A percentile compares a stretch with the other conserved stretches of the same genome.
phyloP scores from a whole-genome alignment of 352 stramenopile species.

The Globisporangium nodosum region DNA sequence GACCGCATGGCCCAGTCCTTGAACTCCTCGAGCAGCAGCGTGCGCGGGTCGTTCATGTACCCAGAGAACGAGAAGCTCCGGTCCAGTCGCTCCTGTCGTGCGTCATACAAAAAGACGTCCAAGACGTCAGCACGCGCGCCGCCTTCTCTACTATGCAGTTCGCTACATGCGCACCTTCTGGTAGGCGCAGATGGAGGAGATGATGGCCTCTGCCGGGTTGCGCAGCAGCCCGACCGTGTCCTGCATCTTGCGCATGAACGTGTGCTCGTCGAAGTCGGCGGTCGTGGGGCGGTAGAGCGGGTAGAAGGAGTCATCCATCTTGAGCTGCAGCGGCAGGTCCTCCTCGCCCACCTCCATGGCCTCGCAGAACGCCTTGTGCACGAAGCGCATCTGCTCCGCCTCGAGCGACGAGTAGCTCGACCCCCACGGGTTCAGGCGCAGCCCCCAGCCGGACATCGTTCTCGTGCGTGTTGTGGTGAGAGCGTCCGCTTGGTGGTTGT shows the following conservation, averaged over 20 bases:
- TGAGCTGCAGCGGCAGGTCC: slow-evolving; percentile 74
- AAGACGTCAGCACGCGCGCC: too few species aligned
- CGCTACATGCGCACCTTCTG: slow-evolving; percentile 28
- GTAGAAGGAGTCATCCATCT: slow-evolving; percentile 85
- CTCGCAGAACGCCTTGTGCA: slow-evolving; percentile 84
- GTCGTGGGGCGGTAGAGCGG: slow-evolving; percentile 66
- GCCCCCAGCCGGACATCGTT: slow-evolving; percentile 73
- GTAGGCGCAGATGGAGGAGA: slow-evolving; percentile 83
- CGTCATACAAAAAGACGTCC: background rate
- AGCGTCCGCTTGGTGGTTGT: background rate
- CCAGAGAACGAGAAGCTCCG: slow-evolving; percentile 64
- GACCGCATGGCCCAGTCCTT: slow-evolving; percentile 84
- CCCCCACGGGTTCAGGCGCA: slow-evolving; percentile 77
- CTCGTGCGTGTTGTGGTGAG: too few species aligned
- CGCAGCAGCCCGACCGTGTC: slow-evolving; percentile 73
- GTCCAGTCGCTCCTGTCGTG: slow-evolving; percentile 55
- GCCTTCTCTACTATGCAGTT: too few species aligned
- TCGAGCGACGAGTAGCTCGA: slow-evolving; percentile 84
- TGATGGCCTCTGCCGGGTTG: slow-evolving; percentile 80
- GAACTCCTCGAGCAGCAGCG: slow-evolving; percentile 78
- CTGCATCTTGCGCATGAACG: slow-evolving; percentile 86
- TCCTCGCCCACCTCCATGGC: slow-evolving; percentile 79
- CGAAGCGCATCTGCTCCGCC: slow-evolving; percentile 79
- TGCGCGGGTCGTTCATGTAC: slow-evolving; percentile 83
- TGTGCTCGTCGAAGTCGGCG: slow-evolving; percentile 83